A percentile compares a stretch with the other conserved stretches of the same genome.
These are phyloP conservation scores for Gaeumannomyces sp. DNA, from an alignment of 2,329 filamentous ascomycete species.

Conservation along the genomic window DNA sequence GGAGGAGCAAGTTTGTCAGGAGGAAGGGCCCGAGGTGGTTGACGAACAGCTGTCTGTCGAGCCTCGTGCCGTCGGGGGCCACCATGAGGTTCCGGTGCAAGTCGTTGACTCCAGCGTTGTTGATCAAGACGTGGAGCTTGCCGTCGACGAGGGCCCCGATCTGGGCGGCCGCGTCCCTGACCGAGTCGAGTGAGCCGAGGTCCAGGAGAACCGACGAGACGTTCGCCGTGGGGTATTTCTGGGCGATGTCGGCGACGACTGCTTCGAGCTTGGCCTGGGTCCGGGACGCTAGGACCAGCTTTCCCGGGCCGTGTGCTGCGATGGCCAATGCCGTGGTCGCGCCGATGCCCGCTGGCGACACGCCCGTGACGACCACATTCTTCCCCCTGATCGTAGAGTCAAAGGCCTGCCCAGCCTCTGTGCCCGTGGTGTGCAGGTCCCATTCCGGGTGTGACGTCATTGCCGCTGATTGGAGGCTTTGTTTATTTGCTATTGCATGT, in stretches of 20 bases:
- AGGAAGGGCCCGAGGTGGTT: conserved; percentile 45
- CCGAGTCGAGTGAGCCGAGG: conserved; percentile 26
- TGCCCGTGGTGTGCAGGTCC: conserved; percentile 15
- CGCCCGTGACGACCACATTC: conserved; percentile 27
- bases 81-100: conserved; percentile 25
- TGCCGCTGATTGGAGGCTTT: neutral
- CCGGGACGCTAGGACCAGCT: conserved; percentile 39
- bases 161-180: conserved; percentile 26
- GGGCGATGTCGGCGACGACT: conserved; percentile 30
- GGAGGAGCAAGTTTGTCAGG: conserved; percentile 38
- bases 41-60: conserved; percentile 18
- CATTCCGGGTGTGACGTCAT: conserved; percentile 17
- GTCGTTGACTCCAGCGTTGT: conserved; percentile 34
- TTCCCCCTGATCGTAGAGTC: conserved; percentile 13
- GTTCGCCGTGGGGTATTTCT: conserved; percentile 24
- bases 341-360: conserved; percentile 36
- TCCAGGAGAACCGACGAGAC: conserved; percentile 26
- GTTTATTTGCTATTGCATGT: neutral
- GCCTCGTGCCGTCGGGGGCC: conserved; percentile 24
- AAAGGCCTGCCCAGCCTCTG: conserved; percentile 15
- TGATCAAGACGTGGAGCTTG: conserved; percentile 34
- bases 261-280: conserved; percentile 34
- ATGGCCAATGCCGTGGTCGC: conserved; percentile 35
- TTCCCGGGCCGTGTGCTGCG: conserved; percentile 34
- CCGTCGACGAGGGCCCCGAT: conserved; percentile 19